Evolutionary conservation across 257 asterid species (phyloP), one percentile per base, ranked within the genome.

Genomic region (Euphrasia confusa): DNA sequence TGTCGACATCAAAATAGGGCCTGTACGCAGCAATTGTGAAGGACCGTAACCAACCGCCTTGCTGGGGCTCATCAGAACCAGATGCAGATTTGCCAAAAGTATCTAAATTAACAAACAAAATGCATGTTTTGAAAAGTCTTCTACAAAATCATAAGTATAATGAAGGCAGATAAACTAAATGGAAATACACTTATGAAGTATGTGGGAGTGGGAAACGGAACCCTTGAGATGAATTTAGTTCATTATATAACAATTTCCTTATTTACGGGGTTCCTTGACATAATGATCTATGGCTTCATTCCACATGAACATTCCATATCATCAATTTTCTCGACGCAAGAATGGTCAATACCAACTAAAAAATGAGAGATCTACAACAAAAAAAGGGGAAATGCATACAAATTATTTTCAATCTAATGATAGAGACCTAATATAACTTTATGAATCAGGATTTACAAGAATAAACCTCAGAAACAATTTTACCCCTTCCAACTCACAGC

Each of bases 1-100:
- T 87, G 78, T 92, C 99, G 54, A 92, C 99, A 72, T 92, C 96
- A 74, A 92, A 92, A 67, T 92, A 92, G 60, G 99, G 99, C 74
- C 80, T 84, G 81, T 92, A 92, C 56, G 99, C 90, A 75, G 84
- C 89, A 76, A 92, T 54, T 40, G 97, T 78, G 86, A 92, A 89
- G 64, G 86, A 66, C 26, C 80, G 82, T 58, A 92, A 80, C 99
- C 99, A 92, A 70, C 97, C 96, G 63, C 83, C 64, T 73, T 84
- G 94, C 73, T 86, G 88, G 67, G 89, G 81, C 65, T 78, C 87
- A 28, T 81, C 96, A 64, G 96, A 72, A 69, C 97, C 91, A 24
- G 88, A 75, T 39, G 53, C 74, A 17, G 96, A 82, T 79, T 89
- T 89, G 60, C 95, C 67, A 83, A 92, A 92, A 54, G 97, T 74